These are phyloP conservation scores for Lepidium africanum DNA, from an alignment of 345 rosid species.

Conservation along the genomic window DNA sequence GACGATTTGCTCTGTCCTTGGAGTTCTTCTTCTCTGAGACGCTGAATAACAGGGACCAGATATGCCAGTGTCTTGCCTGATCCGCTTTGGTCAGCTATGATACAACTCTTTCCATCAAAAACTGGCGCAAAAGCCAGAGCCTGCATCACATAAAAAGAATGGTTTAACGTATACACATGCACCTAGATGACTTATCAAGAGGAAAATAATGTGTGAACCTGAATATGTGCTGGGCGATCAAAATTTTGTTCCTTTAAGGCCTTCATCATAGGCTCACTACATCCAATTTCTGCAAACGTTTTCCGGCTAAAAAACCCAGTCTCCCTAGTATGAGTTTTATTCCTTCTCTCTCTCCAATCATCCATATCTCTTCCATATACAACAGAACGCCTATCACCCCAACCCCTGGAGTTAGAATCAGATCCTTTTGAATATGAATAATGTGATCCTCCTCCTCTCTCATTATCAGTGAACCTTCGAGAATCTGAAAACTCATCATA, in stretches of 20 bases:
- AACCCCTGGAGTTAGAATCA: conserved; percentile 34
- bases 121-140: conserved; percentile 81
- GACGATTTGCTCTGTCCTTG: conserved; percentile 53
- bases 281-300: conserved; percentile 67
- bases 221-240: conserved; percentile 69
- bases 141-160: conserved; percentile 28
- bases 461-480: conserved; percentile 6
- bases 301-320: conserved; percentile 66
- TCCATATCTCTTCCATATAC: conserved; percentile 23
- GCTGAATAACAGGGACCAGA: conserved; percentile 74
- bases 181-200: not conserved
- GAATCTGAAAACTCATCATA: conserved; percentile 1
- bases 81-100: conserved; percentile 97
- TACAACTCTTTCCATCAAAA: conserved; percentile 67
- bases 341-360: conserved; percentile 27
- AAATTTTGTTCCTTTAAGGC: conserved; percentile 56
- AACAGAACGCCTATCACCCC: conserved; percentile 32
- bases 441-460: conserved; percentile 21
- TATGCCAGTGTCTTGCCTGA: conserved; percentile 96
- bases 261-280: conserved; percentile 53
- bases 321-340: conserved; percentile 14
- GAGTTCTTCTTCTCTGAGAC: conserved; percentile 81
- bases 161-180: not conserved
- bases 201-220: conserved; percentile 35
- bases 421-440: conserved; percentile 28